A percentile compares a stretch with the other conserved stretches of the same genome.
Conservation (phyloP, 2,329 filamentous ascomycete genomes). For the Fonsecaea erecta region DNA sequence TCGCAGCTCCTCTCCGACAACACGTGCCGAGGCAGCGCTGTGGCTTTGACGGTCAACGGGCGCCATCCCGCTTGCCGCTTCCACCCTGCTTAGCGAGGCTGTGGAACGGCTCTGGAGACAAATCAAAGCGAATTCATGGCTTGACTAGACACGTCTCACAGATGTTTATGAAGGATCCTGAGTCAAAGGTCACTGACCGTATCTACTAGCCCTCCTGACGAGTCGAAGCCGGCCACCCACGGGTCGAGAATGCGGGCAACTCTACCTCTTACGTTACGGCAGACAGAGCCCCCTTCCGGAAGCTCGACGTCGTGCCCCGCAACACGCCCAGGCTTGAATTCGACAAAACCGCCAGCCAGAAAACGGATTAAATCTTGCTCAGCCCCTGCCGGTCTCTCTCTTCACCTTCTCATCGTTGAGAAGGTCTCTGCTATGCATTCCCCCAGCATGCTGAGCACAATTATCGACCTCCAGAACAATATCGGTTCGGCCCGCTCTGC, state of each 20-base stretch:
- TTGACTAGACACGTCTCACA: conserved; percentile 16
- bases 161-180: neutral
- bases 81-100: conserved; percentile 6
- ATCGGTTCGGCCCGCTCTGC: conserved; percentile 16
- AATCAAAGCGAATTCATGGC: neutral
- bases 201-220: neutral
- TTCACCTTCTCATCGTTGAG: neutral
- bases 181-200: neutral
- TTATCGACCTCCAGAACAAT: neutral
- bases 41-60: conserved; percentile 5
- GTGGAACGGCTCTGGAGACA: conserved; percentile 2
- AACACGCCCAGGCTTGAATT: conserved; percentile 4
- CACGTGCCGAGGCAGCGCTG: conserved; percentile 13
- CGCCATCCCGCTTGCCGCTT: neutral
- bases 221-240: neutral
- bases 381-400: neutral
- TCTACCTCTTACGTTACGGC: neutral
- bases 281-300: neutral
- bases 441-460: neutral
- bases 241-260: neutral
- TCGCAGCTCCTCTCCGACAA: neutral
- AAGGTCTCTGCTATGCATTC: neutral
- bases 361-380: conserved; percentile 8
- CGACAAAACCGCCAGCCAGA: neutral
- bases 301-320: conserved; percentile 6